phyloP scores from a whole-genome alignment of 768 basidiomycete genomes.

The Lactarius sp. region DNA sequence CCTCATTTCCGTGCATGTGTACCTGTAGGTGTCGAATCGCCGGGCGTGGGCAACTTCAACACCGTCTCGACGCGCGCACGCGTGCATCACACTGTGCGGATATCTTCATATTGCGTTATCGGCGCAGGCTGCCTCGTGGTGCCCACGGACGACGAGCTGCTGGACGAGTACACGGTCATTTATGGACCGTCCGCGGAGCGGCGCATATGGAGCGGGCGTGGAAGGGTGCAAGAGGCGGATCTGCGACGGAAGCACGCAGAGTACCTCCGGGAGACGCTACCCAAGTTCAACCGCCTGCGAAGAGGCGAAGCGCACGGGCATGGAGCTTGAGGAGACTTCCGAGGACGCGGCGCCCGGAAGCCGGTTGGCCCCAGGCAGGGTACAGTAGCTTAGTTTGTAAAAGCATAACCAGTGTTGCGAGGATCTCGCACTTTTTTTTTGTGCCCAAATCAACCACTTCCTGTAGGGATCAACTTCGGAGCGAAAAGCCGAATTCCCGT shows the following conservation, averaged over 20 bases:
- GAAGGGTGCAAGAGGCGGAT: slow-evolving; percentile 77
- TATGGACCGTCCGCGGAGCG: slow-evolving; percentile 74
- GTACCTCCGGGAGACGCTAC: slow-evolving; percentile 87
- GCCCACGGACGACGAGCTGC: slow-evolving; percentile 68
- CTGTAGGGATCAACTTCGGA: slow-evolving; percentile 6
- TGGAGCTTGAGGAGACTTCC: background rate
- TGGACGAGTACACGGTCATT: slow-evolving; percentile 80
- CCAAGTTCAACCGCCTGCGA: slow-evolving; percentile 74
- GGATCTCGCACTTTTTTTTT: background rate
- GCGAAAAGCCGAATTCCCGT: background rate
- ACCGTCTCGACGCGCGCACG: slow-evolving; percentile 80
- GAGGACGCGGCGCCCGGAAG: no score
- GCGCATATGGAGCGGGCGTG: slow-evolving; percentile 80
- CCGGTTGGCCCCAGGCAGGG: no score
- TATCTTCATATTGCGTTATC: slow-evolving; percentile 77
- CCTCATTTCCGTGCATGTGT: slow-evolving; percentile 5
- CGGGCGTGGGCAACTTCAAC: slow-evolving; percentile 79
- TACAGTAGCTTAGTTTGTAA: no score
- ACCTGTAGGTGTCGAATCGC: slow-evolving; percentile 73
- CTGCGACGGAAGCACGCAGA: slow-evolving; percentile 84
- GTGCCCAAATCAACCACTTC: background rate
- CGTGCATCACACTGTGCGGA: slow-evolving; percentile 75
- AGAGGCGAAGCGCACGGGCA: slow-evolving; percentile 22
- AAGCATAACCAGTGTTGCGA: no score
- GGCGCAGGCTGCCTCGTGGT: slow-evolving; percentile 77